Percentiles rank a stretch among this genome's conserved stretches.
These are phyloP conservation scores for Hortiboletus flavorubellus DNA, from an alignment of 768 basidiomycete species.

Conservation along the genomic window DNA sequence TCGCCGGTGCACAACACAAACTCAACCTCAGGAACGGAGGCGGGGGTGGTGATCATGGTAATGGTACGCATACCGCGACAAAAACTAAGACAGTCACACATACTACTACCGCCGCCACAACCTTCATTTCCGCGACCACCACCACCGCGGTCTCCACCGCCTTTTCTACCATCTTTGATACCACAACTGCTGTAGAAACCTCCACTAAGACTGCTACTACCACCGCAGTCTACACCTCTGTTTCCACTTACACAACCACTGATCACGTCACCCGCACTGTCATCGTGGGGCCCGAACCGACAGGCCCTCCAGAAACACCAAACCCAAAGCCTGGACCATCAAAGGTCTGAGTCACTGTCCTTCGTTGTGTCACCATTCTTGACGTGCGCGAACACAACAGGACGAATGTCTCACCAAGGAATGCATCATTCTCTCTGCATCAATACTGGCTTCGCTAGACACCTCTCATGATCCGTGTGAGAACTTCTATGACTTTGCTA, in stretches of 20 bases:
- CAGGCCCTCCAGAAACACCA: constrained; percentile 46
- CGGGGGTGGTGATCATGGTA: constrained; percentile 27
- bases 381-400: constrained; percentile 32
- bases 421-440: constrained; percentile 81
- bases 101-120: constrained; percentile 31
- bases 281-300: constrained; percentile 39
- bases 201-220: constrained; percentile 38
- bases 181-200: constrained; percentile 39
- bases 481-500: constrained; percentile 90
- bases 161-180: constrained; percentile 31
- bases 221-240: constrained; percentile 35
- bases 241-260: constrained; percentile 39
- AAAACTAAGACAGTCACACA: constrained; percentile 31
- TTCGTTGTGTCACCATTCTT: neutral
- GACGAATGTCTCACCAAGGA: constrained; percentile 69
- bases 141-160: constrained; percentile 35
- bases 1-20: constrained; percentile 83
- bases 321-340: constrained; percentile 60
- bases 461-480: constrained; percentile 87
- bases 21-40: constrained; percentile 50
- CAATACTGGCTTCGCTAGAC: constrained; percentile 79
- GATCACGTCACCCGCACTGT: constrained; percentile 38
- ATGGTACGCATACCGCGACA: constrained; percentile 35
- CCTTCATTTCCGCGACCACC: constrained; percentile 29
- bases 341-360: constrained; percentile 38